Evolutionary conservation across 208 protist species (phyloP).

Genomic region (Strigomonas galati): DNA sequence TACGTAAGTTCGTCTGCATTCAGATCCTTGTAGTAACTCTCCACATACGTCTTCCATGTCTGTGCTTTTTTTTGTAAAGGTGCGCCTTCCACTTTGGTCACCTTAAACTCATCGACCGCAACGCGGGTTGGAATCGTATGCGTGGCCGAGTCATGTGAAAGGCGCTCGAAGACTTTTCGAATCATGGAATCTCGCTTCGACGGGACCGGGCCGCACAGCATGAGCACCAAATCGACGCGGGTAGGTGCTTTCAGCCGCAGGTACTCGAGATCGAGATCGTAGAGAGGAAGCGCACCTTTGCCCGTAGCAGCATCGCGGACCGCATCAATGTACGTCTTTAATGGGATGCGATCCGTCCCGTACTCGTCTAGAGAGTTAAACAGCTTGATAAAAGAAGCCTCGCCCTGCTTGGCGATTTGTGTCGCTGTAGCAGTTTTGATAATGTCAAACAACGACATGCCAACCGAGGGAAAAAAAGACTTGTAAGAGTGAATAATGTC

Average conservation of each 20-base stretch:
- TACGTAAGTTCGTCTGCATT: slow-evolving; percentile 36
- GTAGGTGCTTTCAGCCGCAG: slow-evolving; percentile 58
- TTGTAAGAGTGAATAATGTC: background rate
- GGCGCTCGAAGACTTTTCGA: slow-evolving; percentile 57
- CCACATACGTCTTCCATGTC: slow-evolving; percentile 44
- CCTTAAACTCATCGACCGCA: slow-evolving; percentile 23
- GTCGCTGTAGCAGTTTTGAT: slow-evolving; percentile 24
- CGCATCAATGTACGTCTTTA: slow-evolving; percentile 42
- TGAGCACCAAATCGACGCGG: slow-evolving; percentile 43
- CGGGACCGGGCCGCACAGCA: slow-evolving; percentile 48
- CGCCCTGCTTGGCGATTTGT: slow-evolving; percentile 5
- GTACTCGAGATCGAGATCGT: slow-evolving; percentile 73
- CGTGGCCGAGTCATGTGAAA: slow-evolving; percentile 18
- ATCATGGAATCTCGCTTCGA: slow-evolving; percentile 57
- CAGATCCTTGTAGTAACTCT: slow-evolving; percentile 18
- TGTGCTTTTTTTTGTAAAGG: slow-evolving; percentile 27
- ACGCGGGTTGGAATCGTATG: background rate
- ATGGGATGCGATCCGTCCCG: slow-evolving; percentile 37
- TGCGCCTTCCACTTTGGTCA: slow-evolving; percentile 40
- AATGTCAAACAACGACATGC: slow-evolving; percentile 47
- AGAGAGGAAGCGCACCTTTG: slow-evolving; percentile 18
- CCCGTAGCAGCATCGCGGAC: slow-evolving; percentile 31
- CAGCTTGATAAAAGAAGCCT: slow-evolving; percentile 44
- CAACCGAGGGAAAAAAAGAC: slow-evolving; percentile 54
- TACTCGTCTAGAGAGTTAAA: slow-evolving; percentile 38